Conservation (phyloP, 345 rosid species). For the Melaleuca quinquenervia region DNA sequence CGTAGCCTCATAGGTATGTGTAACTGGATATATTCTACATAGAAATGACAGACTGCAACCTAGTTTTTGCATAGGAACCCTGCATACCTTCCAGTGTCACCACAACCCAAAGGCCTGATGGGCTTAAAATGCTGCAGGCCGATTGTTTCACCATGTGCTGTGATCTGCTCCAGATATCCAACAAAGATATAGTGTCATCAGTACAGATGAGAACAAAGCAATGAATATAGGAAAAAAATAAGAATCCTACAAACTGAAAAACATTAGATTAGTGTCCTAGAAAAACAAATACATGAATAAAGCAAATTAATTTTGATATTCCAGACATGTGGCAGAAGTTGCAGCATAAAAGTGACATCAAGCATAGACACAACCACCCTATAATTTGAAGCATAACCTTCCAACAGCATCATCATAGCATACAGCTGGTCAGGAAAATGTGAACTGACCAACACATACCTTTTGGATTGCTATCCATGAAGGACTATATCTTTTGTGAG, state of each 20-base stretch:
- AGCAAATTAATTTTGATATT: background rate
- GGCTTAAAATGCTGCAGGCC: constrained; percentile 91
- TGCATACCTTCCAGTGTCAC: constrained; percentile 93
- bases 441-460: constrained; percentile 19
- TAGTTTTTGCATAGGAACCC: background rate
- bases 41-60: background rate
- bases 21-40: background rate
- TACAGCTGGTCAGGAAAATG: background rate
- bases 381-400: background rate
- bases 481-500: constrained; percentile 63
- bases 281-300: background rate
- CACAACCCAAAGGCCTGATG: constrained; percentile 85
- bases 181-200: background rate
- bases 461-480: constrained; percentile 82
- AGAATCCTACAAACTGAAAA: background rate
- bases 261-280: background rate
- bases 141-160: constrained; percentile 53
- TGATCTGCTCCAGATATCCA: constrained; percentile 32
- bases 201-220: background rate
- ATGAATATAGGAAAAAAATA: background rate
- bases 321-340: background rate
- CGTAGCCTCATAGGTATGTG: background rate
- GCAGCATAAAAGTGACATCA: background rate
- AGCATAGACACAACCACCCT: background rate
- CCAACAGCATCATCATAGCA: background rate